Evolutionary conservation across 805 yeast species (phyloP).

Genomic region (Yamadazyma tumulicola): DNA sequence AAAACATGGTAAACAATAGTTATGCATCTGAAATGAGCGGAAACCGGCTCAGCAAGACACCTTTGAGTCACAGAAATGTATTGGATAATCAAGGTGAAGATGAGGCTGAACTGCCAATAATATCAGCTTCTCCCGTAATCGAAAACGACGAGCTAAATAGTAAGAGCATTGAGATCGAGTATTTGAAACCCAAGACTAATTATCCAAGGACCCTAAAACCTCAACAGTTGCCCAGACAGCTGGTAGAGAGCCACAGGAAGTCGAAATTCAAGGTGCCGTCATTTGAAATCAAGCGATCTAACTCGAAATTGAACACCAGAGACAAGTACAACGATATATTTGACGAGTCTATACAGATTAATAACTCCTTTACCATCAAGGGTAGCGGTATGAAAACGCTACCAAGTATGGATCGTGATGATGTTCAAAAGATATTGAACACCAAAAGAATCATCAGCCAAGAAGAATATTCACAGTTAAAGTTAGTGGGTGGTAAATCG

Average conservation of each 20-base stretch:
- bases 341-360: constrained; percentile 10
- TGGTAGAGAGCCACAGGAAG: constrained; percentile 9
- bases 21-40: constrained; percentile 14
- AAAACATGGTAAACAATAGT: constrained; percentile 15
- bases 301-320: constrained; percentile 32
- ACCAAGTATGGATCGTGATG: constrained; percentile 47
- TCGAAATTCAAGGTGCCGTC: constrained; percentile 41
- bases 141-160: constrained; percentile 5
- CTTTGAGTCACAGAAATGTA: constrained; percentile 28
- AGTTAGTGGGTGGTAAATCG: constrained; percentile 26
- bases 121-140: neutral
- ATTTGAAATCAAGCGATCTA: constrained; percentile 37
- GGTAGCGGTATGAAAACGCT: constrained; percentile 46
- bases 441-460: constrained; percentile 37
- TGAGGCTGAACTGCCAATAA: neutral
- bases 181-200: neutral
- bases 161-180: neutral
- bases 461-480: constrained; percentile 37
- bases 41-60: constrained; percentile 21
- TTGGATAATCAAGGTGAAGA: constrained; percentile 20
- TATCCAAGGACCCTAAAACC: constrained; percentile 5
- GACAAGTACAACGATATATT: constrained; percentile 34
- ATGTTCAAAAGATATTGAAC: constrained; percentile 37
- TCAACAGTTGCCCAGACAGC: constrained; percentile 1
- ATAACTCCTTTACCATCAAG: constrained; percentile 35